A percentile compares a stretch with the other conserved stretches of the same genome.
phyloP scores from a whole-genome alignment of 148 eudicot genomes.

The Amaranthus hypochondriacus region DNA sequence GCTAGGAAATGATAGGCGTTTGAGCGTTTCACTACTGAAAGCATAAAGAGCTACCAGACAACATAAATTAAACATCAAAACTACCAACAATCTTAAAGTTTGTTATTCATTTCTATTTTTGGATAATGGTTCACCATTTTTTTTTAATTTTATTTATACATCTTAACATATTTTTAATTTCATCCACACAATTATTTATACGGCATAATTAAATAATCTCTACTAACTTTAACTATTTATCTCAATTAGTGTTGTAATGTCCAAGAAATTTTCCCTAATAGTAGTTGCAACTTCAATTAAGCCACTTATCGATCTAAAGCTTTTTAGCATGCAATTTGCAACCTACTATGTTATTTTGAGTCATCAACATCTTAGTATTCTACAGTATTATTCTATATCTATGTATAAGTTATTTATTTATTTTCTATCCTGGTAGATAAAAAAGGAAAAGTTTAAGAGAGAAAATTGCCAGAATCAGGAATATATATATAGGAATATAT shows the following conservation, averaged over 20 bases:
- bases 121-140: too few species aligned
- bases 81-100: background rate
- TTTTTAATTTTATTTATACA: too few species aligned
- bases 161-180: too few species aligned
- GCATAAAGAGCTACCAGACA: conserved; percentile 19
- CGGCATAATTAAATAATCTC: background rate
- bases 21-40: conserved; percentile 21
- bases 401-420: background rate
- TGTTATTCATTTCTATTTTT: too few species aligned
- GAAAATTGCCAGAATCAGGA: too few species aligned
- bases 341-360: background rate
- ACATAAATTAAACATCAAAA: conserved; percentile 10
- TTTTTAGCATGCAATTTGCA: conserved; percentile 7
- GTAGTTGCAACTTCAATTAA: background rate
- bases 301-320: background rate
- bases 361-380: background rate
- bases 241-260: background rate
- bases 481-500: too few species aligned
- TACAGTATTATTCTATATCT: background rate
- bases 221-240: background rate
- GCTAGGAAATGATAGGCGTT: too few species aligned
- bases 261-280: background rate
- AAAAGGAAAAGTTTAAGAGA: too few species aligned
- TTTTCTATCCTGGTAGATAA: too few species aligned
- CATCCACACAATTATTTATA: too few species aligned